These are phyloP conservation scores for Nakaseomyces kungkrabaensis DNA, from an alignment of 1,139 yeast genomes.

Conservation along the genomic window DNA sequence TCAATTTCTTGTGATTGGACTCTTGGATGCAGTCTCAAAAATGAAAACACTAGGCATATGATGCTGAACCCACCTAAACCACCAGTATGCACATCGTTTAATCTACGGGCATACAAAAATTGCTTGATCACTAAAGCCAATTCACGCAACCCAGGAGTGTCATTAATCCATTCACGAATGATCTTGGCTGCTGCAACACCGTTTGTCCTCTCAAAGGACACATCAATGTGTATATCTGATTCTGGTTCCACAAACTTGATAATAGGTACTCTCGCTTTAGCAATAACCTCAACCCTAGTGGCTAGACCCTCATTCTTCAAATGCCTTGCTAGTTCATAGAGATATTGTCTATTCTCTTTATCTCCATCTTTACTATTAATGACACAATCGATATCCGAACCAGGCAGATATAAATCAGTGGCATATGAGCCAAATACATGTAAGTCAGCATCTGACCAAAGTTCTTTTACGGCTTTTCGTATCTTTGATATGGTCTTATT, in stretches of 20 bases:
- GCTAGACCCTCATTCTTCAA: constrained; percentile 58
- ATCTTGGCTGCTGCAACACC: constrained; percentile 80
- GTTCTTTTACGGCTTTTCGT: constrained; percentile 42
- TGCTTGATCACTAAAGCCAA: constrained; percentile 82
- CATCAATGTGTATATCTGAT: constrained; percentile 72
- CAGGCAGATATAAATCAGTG: constrained; percentile 87
- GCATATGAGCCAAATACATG: constrained; percentile 95
- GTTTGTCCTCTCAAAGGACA: constrained; percentile 81
- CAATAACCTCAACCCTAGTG: constrained; percentile 71
- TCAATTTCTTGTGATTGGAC: constrained; percentile 59
- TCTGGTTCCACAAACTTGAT: constrained; percentile 78
- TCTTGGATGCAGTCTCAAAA: constrained; percentile 73
- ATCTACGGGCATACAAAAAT: constrained; percentile 65
- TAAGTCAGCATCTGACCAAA: constrained; percentile 79
- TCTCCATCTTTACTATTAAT: constrained; percentile 56
- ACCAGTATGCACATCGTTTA: constrained; percentile 91
- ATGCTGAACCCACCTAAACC: constrained; percentile 95
- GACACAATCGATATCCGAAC: constrained; percentile 95
- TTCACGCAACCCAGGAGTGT: constrained; percentile 76
- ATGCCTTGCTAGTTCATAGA: constrained; percentile 68
- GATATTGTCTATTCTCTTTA: constrained; percentile 55
- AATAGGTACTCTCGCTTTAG: constrained; percentile 94
- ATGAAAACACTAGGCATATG: constrained; percentile 77
- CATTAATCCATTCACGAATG: constrained; percentile 64
- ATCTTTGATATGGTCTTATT: constrained; percentile 57